phyloP scores from a whole-genome alignment of 345 rosid species.

The Syzygium oleosum region DNA sequence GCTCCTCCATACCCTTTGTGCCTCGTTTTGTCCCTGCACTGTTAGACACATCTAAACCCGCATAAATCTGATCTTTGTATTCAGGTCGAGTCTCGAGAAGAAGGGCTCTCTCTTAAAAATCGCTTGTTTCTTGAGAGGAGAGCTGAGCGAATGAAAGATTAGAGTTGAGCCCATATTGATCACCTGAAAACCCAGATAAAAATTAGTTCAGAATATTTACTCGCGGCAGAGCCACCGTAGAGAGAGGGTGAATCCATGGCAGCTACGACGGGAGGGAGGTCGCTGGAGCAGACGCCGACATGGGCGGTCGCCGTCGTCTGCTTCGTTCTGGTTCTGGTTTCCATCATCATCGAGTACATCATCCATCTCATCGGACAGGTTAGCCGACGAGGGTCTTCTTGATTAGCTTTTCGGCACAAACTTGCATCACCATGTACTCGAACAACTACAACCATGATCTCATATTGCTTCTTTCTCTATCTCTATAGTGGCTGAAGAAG shows the following conservation, averaged over 20 bases:
- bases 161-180: neutral
- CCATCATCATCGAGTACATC: conserved; percentile 39
- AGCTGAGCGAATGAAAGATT: neutral
- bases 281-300: conserved; percentile 57
- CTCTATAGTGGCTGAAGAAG: conserved; percentile 56
- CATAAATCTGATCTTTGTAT: neutral
- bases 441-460: neutral
- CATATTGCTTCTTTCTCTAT: neutral
- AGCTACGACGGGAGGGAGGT: conserved; percentile 26
- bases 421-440: neutral
- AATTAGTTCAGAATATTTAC: neutral
- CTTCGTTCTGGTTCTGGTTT: conserved; percentile 38
- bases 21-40: neutral
- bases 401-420: neutral
- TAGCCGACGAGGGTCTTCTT: neutral
- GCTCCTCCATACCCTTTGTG: neutral
- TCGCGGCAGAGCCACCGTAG: neutral
- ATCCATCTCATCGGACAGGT: conserved; percentile 62
- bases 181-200: neutral
- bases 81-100: neutral
- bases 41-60: neutral
- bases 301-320: conserved; percentile 72
- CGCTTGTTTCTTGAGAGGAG: neutral
- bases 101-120: neutral
- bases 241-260: conserved; percentile 22